phyloP scores from a whole-genome alignment of 345 rosid genomes.

The Gossypium stocksii region DNA sequence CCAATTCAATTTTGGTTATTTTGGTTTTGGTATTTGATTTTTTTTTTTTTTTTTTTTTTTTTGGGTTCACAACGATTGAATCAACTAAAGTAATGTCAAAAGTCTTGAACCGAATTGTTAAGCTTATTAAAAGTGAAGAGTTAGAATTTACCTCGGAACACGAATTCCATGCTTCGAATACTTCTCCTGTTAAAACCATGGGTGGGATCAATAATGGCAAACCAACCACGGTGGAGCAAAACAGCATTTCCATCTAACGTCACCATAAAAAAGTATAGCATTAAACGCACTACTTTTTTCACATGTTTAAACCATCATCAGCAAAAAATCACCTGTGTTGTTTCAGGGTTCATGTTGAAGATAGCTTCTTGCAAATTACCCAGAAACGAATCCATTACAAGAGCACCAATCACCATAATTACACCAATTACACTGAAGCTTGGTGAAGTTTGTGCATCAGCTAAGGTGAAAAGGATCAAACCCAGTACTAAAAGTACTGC shows the following conservation, averaged over 20 bases:
- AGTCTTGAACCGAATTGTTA: too few species aligned
- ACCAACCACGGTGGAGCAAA: constrained; percentile 91
- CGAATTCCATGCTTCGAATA: constrained; percentile 88
- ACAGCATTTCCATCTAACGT: constrained; percentile 83
- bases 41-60: too few species aligned
- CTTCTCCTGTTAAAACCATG: constrained; percentile 89
- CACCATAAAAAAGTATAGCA: not conserved
- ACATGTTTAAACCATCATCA: not conserved
- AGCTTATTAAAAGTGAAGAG: not conserved
- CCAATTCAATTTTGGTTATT: too few species aligned
- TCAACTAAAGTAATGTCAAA: too few species aligned
- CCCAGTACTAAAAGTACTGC: constrained; percentile 80
- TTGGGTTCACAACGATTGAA: too few species aligned
- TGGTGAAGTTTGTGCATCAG: constrained; percentile 92
- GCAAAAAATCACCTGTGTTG: constrained; percentile 64
- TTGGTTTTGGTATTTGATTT: too few species aligned
- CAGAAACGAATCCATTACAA: constrained; percentile 84
- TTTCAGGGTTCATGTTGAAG: constrained; percentile 84
- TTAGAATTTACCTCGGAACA: constrained; percentile 62
- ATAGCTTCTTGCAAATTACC: constrained; percentile 95
- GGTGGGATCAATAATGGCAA: constrained; percentile 87
- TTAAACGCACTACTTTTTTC: not conserved
- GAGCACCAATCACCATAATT: constrained; percentile 78
- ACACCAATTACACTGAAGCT: constrained; percentile 82
- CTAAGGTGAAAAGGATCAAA: constrained; percentile 81